A percentile compares a stretch with the other conserved stretches of the same genome.
phyloP scores from a whole-genome alignment of 1,139 yeast species.

The Lodderomyces elongisporus region DNA sequence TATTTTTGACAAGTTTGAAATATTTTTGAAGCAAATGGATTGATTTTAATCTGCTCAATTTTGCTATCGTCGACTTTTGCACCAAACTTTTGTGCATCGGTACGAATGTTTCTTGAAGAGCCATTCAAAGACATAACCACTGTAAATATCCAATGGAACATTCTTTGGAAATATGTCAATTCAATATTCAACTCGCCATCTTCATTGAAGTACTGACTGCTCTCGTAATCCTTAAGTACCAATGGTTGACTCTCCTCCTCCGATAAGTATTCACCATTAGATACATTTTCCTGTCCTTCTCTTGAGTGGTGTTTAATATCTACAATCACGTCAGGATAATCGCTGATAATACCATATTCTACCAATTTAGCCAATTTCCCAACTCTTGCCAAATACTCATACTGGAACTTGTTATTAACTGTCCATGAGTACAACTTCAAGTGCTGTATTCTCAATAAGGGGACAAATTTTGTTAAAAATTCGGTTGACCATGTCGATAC shows the following conservation, averaged over 20 bases:
- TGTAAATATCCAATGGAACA: conserved; percentile 16
- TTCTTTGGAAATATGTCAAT: conserved; percentile 20
- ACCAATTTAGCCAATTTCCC: conserved; percentile 22
- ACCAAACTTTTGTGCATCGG: conserved; percentile 21
- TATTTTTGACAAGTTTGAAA: conserved; percentile 29
- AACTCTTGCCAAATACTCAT: conserved; percentile 35
- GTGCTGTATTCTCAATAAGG: conserved; percentile 34
- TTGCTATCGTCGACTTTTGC: conserved; percentile 24
- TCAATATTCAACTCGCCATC: conserved; percentile 16
- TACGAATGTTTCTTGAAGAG: conserved; percentile 15
- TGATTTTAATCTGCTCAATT: conserved; percentile 14
- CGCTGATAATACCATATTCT: conserved; percentile 57
- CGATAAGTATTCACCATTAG: conserved; percentile 4
- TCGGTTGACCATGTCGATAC: conserved; percentile 36
- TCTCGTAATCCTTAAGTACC: conserved; percentile 2
- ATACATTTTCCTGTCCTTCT: too few species aligned
- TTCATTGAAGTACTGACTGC: conserved; percentile 9
- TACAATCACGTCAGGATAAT: conserved; percentile 46
- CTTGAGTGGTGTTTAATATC: conserved; percentile 7
- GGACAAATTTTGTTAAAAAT: conserved; percentile 34
- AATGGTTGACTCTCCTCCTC: conserved; percentile 3
- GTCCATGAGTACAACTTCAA: conserved; percentile 78
- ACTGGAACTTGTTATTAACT: conserved; percentile 51
- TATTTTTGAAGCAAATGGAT: conserved; percentile 17
- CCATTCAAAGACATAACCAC: conserved; percentile 15